Conservation (phyloP, 352 stramenopile genomes). For the Thalassiosira sp. region DNA sequence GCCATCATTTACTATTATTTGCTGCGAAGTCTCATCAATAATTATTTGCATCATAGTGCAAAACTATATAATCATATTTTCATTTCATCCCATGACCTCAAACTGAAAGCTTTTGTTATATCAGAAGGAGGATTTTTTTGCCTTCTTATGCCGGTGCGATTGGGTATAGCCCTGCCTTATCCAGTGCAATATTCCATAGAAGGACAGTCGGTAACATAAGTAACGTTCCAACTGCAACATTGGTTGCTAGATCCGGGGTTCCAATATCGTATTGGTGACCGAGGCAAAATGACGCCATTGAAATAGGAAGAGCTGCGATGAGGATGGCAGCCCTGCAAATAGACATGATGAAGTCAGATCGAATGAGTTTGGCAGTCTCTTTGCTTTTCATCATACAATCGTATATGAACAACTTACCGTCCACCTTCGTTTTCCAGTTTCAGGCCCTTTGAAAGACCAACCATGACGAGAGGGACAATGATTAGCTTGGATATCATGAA, state of each 20-base stretch:
- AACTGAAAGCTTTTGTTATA: too few species aligned
- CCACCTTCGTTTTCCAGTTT: conserved; percentile 33
- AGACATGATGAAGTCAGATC: too few species aligned
- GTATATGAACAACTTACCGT: too few species aligned
- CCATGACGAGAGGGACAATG: conserved; percentile 42
- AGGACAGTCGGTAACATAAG: conserved; percentile 47
- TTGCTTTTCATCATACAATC: too few species aligned
- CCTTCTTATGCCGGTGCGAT: neutral
- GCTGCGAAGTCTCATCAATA: too few species aligned
- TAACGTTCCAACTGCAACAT: conserved; percentile 40
- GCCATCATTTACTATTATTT: too few species aligned
- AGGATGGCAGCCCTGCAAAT: conserved; percentile 45
- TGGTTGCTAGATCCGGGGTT: conserved; percentile 31
- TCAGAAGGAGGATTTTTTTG: too few species aligned
- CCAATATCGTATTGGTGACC: conserved; percentile 39
- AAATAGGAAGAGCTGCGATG: conserved; percentile 44
- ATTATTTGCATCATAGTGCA: too few species aligned
- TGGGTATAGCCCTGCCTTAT: conserved; percentile 27
- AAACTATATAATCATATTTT: too few species aligned
- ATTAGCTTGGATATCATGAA: conserved; percentile 55
- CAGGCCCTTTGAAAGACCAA: conserved; percentile 31
- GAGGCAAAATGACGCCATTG: conserved; percentile 42
- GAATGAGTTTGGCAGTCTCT: too few species aligned
- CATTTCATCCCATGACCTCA: too few species aligned
- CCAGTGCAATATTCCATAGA: conserved; percentile 46